Conservation (phyloP, 768 basidiomycete genomes). For the Sporobolomyces phaffii region DNA sequence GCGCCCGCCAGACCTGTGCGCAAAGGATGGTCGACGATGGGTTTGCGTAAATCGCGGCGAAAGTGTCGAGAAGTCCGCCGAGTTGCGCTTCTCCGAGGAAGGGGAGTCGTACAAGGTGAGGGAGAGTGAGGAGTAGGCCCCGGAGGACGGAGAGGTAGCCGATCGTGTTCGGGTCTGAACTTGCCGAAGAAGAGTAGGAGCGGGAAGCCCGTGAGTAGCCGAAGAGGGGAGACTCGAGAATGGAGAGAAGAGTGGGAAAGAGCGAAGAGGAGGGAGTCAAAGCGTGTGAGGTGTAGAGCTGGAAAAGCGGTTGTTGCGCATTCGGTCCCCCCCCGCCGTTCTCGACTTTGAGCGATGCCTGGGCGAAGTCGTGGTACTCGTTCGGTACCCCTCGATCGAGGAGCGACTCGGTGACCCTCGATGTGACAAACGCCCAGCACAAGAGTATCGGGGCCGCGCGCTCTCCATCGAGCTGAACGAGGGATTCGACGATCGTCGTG, state of each 20-base stretch:
- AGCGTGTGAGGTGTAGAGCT: conserved; percentile 35
- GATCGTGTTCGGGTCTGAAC: conserved; percentile 37
- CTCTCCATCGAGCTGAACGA: conserved; percentile 57
- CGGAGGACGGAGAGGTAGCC: conserved; percentile 43
- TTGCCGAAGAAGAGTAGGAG: conserved; percentile 7
- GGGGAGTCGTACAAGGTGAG: conserved; percentile 35
- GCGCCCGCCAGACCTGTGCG: conserved; percentile 70
- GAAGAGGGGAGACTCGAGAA: conserved; percentile 27
- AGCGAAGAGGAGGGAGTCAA: conserved; percentile 27
- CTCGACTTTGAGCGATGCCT: conserved; percentile 28
- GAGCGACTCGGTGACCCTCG: conserved; percentile 50
- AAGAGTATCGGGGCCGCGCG: conserved; percentile 68
- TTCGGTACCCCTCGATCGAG: conserved; percentile 38
- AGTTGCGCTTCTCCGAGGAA: conserved; percentile 53
- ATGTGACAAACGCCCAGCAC: conserved; percentile 78
- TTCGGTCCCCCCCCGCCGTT: neutral
- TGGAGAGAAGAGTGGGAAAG: conserved; percentile 21
- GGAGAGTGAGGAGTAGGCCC: conserved; percentile 34
- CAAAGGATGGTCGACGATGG: conserved; percentile 63
- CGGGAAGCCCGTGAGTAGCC: conserved; percentile 5
- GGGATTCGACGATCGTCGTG: conserved; percentile 57
- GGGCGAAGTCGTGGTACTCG: conserved; percentile 40
- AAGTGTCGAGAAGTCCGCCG: conserved; percentile 63
- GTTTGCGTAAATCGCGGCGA: conserved; percentile 64
- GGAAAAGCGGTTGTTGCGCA: conserved; percentile 29